Evolutionary conservation across 129 eudicot genomes (phyloP), one percentile per base, ranked within the genome.

Genomic region (Tanacetum coccineum): DNA sequence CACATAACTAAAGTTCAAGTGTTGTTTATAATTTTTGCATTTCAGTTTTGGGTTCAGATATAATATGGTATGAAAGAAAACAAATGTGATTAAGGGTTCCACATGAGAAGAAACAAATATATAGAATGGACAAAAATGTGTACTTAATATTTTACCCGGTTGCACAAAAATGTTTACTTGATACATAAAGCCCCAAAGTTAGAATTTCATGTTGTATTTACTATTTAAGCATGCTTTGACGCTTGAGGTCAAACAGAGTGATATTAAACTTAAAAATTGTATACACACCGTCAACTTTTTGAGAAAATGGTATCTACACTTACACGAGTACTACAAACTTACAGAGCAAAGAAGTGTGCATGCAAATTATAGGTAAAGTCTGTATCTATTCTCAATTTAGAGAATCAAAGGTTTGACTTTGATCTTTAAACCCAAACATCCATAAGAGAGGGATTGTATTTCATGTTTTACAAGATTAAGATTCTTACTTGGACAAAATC

Each of bases 401-500:
- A 64, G 62, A 62, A 73, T 14, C 45, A 42, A 44, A 22, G 4
- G 19, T 64, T 13, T 42, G 71, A 73, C 26, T 36, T 53, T 42
- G 71, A 73, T 40, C 49, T 42, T 12, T 15, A 64, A 71, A 64
- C 50, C 65, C 22, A 32, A 25, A 25, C 36, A n/a, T 36, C 36
- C 52, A 51, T 36, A 71, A 61, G 20, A 71, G 53, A 32, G 6
- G 61, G 20, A 26, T 49, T 50, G 62, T 2, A 61, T 36, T 47
- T 72, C 63, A 42, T 73, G 66, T 73, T 39, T 36, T 18, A 65
- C 10, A 64, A 57, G 64, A 48, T 56, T n/a, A 66, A n/a, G 58
- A 20, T 66, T 50, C 91, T 82, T 84, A 92, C 96, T 92, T 92
- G 47, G 98, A 76, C 67, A 88, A 67, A 22, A 92, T 87, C 49